Evolutionary conservation across 2,329 filamentous ascomycete genomes (phyloP), one percentile per base, ranked within the genome.

Genomic region (Epichloe amarillans): DNA sequence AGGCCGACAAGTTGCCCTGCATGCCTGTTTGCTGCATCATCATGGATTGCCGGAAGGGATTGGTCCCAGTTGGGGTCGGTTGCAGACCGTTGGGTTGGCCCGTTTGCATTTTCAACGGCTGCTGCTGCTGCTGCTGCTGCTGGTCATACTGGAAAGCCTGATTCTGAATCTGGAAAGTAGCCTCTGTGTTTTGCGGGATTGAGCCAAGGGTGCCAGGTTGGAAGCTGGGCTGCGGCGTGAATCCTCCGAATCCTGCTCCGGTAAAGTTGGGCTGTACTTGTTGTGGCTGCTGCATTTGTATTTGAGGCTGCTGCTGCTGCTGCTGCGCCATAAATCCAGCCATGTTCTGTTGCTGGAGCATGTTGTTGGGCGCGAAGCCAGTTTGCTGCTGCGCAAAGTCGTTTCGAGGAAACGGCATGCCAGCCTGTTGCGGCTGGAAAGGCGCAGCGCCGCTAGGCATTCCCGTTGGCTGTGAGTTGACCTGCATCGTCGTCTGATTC

Each of bases 11-110:
- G 30, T 15, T 48, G 35, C 43, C 42, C 17, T 53, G 58, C 56
- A 71, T 64, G 45, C 76, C 76, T 7, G 80, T 79, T 58, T 74
- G 72, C 61, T 76, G 72, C 71, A 76, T 74, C 70, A 95, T 73
- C 82, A 91, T 91, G 1, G 91, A 96, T 62, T 89, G 85, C 41
- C 93, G 79, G 78, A 98, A 98, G 0, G 93, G 93, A 63, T 98
- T 98, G 7, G 89, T 82, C 12, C 59, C 76, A 66, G 72, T 60
- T 66, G 72, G 67, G 55, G 74, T 61, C 47, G 61, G 67, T 54
- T 71, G 62, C 64, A 72, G 58, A 56, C 64, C 61, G 59, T 72
- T 60, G 64, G 70, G 58, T 70, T 74, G 60, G 12, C 66, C 67
- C 10, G 64, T 58, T 43, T 55, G 57, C 57, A 62, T 61, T 42